Base-by-base conservation (phyloP, 2,329 filamentous ascomycete species). In the Trichoderma sp. region DNA sequence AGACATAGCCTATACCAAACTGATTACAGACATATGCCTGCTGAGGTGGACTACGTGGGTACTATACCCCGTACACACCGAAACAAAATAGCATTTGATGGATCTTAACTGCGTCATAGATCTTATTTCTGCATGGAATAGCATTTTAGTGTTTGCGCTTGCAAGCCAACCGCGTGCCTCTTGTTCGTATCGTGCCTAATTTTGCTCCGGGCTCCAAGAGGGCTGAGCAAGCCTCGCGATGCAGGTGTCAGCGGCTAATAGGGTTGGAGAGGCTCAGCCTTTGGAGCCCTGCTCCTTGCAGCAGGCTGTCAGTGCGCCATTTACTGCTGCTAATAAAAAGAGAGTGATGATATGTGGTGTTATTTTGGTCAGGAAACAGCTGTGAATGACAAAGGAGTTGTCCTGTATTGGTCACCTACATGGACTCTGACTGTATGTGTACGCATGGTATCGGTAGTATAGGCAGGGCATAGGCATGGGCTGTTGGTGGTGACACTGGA, bases 181-280 rank as follows among this genome's bases (percentile, higher is more conserved):
- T 24, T 24, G 50, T 3, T 35, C 45, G 29, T 68, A 18, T 27
- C 31, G 18, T 68, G 65, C 29, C 50, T 21, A 53, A 56, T 33
- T 35, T n/a, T 63, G 27, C 18, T 53, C 11, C 31, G 18, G 18
- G 18, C 18, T 29, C 4, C 6, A 35, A 8, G 65, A 68, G 65
- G 65, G 65, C 65, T 68, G 65, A 68, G 65, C 65, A 68, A 56
- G 65, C 65, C 65, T 68, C 65, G 21, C 12, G 24, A 31, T 56
- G 45, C 65, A 56, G 33, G 65, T 50, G 65, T 68, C 65, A 68
- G 65, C 65, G 45, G 65, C 65, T 68, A 68, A 56, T 35, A 56
- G 45, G 11, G 29, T 9, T 53, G 29, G 31, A 56, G 65, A 66
- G 65, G 65, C 65, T 68, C 65, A 68, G 65, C 65, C 65, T 56